phyloP scores from a whole-genome alignment of 768 basidiomycete species.

The Kwoniella botswanensis region DNA sequence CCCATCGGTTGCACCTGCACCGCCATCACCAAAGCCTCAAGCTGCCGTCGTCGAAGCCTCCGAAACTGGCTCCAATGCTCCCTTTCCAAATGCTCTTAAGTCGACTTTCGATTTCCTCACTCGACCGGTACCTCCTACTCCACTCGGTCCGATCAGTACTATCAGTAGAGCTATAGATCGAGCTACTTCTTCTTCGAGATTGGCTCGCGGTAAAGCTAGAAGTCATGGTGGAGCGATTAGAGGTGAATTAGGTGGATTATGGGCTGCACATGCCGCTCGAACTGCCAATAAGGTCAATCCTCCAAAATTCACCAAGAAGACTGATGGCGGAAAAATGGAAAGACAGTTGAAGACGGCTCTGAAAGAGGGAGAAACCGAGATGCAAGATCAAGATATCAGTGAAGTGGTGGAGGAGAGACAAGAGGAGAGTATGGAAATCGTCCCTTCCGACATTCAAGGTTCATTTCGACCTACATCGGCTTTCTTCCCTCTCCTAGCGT shows the following conservation, averaged over 20 bases:
- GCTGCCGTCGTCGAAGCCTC: background rate
- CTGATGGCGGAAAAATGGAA: background rate
- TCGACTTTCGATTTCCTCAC: background rate
- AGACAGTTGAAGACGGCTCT: background rate
- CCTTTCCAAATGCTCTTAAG: background rate
- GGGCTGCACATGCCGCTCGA: background rate
- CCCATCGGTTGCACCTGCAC: background rate
- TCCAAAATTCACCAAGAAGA: background rate
- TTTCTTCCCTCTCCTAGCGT: background rate
- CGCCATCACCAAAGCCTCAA: background rate
- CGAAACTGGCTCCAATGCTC: background rate
- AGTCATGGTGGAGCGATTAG: background rate
- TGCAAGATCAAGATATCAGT: background rate
- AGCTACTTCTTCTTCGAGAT: background rate
- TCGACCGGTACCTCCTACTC: background rate
- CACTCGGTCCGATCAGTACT: background rate
- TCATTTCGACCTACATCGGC: background rate
- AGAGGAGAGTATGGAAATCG: background rate
- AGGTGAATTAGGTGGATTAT: background rate
- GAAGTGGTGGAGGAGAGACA: background rate
- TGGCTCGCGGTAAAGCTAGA: background rate
- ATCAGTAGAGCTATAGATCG: background rate
- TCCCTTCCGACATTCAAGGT: background rate
- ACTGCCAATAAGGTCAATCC: background rate
- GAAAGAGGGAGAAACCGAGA: background rate